Percentiles rank a stretch among this genome's conserved stretches.
Evolutionary conservation across 2,329 filamentous ascomycete genomes (phyloP).

Genomic region (Aspergillus viridinutans): DNA sequence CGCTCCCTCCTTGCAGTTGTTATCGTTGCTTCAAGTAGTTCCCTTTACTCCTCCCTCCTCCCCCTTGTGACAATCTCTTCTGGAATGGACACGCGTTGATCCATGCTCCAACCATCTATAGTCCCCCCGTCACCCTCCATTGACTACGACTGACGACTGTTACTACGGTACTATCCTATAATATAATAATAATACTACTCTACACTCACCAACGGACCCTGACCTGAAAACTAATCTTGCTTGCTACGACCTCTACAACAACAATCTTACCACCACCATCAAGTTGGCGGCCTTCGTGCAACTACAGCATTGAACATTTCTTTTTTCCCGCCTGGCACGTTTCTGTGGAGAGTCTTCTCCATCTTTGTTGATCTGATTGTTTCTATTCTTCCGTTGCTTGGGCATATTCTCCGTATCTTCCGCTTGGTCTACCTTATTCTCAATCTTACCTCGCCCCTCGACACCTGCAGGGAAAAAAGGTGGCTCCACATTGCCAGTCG

Average conservation of each 20-base stretch:
- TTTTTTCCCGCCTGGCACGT: not conserved
- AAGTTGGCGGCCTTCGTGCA: not conserved
- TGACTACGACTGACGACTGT: slow-evolving; percentile 6
- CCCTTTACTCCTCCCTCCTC: not conserved
- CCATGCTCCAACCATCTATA: slow-evolving; percentile 10
- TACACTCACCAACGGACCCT: not conserved
- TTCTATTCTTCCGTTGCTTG: not conserved
- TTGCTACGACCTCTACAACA: slow-evolving; percentile 1
- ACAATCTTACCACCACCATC: not conserved
- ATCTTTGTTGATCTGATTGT: not conserved
- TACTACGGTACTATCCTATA: slow-evolving; percentile 1
- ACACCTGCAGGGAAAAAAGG: slow-evolving; percentile 1
- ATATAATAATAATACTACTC: slow-evolving; percentile 1
- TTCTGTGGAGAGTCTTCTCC: not conserved
- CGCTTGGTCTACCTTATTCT: slow-evolving; percentile 5
- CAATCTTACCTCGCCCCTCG: slow-evolving; percentile 13
- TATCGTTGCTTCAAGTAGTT: not conserved
- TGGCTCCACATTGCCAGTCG: slow-evolving; percentile 9
- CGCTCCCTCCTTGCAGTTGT: not conserved
- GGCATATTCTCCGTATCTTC: slow-evolving; percentile 2
- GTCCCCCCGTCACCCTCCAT: slow-evolving; percentile 6
- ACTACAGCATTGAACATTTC: slow-evolving; percentile 6
- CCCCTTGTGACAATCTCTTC: not conserved
- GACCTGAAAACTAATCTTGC: not conserved
- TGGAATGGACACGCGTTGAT: slow-evolving; percentile 21